Conservation (phyloP, 1,284 basidiomycete genomes). For the Coniophora puteana region DNA sequence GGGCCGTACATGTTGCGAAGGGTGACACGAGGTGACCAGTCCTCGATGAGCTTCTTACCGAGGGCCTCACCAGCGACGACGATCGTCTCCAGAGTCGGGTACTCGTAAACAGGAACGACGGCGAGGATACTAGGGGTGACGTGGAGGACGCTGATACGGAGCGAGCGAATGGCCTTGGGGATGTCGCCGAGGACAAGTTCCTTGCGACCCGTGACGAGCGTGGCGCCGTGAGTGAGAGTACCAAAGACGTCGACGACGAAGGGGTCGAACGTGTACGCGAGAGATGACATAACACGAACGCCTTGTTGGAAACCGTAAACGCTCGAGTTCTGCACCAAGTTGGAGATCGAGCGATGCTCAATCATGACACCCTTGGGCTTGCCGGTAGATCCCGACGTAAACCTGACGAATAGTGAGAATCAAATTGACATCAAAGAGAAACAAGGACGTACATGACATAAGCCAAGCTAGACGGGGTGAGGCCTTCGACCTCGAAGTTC, state of each 20-base stretch:
- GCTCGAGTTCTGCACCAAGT: conserved; percentile 22
- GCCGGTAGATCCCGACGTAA: conserved; percentile 17
- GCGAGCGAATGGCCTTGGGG: conserved; percentile 20
- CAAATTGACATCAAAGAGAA: no score
- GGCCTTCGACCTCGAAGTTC: conserved; percentile 17
- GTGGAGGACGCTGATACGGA: conserved; percentile 22
- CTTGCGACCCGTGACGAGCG: conserved; percentile 27
- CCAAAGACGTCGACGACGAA: conserved; percentile 26
- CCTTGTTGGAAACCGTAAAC: conserved; percentile 21
- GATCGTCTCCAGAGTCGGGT: conserved; percentile 22
- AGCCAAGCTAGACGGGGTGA: conserved; percentile 21
- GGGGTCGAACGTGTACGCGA: conserved; percentile 28
- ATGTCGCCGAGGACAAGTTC: conserved; percentile 29
- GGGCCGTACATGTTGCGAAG: conserved; percentile 33
- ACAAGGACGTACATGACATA: conserved; percentile 24
- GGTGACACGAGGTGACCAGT: conserved; percentile 23
- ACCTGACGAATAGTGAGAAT: conserved; percentile 3
- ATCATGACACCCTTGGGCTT: conserved; percentile 24
- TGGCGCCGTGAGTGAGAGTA: conserved; percentile 21
- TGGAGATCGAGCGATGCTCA: conserved; percentile 29
- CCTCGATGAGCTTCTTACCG: conserved; percentile 24
- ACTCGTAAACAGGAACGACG: conserved; percentile 21
- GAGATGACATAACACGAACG: conserved; percentile 23
- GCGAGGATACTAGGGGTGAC: conserved; percentile 29
- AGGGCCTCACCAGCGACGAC: conserved; percentile 27